Percentiles rank a stretch among this genome's conserved stretches.
Evolutionary conservation across 257 asterid species (phyloP).

Genomic region (Fraxinus anomala): DNA sequence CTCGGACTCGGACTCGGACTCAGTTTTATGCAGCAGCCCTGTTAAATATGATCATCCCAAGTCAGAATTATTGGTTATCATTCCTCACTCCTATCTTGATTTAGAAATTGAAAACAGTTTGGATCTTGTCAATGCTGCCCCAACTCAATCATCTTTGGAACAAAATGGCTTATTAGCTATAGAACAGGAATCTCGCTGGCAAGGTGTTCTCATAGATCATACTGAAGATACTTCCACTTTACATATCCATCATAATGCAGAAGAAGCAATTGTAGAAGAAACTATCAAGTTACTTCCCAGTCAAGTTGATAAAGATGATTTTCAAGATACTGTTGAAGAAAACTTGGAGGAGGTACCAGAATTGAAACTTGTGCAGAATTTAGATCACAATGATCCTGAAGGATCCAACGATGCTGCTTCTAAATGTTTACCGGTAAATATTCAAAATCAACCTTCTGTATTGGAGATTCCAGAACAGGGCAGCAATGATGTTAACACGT

Average conservation of each 20-base stretch:
- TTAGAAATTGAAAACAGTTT: constrained; percentile 35
- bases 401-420: constrained; percentile 31
- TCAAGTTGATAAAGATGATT: constrained; percentile 30
- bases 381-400: constrained; percentile 32
- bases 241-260: constrained; percentile 25
- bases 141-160: constrained; percentile 36
- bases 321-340: constrained; percentile 26
- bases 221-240: constrained; percentile 28
- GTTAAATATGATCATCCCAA: constrained; percentile 21
- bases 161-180: constrained; percentile 31
- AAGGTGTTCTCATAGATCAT: constrained; percentile 20
- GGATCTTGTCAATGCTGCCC: constrained; percentile 27
- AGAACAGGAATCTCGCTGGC: constrained; percentile 39
- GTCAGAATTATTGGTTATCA: constrained; percentile 34
- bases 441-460: constrained; percentile 34
- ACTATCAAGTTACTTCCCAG: constrained; percentile 31
- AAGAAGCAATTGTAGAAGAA: constrained; percentile 30
- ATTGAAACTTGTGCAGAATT: constrained; percentile 30
- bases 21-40: constrained; percentile 21
- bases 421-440: constrained; percentile 25
- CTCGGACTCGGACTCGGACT: constrained; percentile 1
- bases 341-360: constrained; percentile 38
- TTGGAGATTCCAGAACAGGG: constrained; percentile 35
- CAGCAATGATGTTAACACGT: constrained; percentile 29
- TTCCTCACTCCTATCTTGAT: constrained; percentile 23